Base-by-base conservation (phyloP, 1,139 yeast genomes). In the Blastobotrys illinoisensis region DNA sequence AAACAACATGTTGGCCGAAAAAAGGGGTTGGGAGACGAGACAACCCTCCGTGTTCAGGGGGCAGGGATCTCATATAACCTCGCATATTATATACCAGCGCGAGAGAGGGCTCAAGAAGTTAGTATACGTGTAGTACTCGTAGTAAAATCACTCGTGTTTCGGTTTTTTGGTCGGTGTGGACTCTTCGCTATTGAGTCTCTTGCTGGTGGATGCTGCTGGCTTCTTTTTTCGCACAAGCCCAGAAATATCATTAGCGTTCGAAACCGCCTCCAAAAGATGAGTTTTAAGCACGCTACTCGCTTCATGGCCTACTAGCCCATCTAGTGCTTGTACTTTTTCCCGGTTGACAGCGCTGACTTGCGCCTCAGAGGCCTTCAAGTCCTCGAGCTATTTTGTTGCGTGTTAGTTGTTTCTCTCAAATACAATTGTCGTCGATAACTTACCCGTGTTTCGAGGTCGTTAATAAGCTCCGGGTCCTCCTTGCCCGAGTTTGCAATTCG, bases 241-340 rank as follows among this genome's bases (percentile, higher is more conserved):
- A 2, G 83, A 78, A 58, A 84, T 71, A 63, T 83, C 88, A 60
- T 81, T 81, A 16, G 83, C 82, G 9, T 65, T 60, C 9, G 62
- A 56, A 2, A 62, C 55, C 20, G 60, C 56, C 20, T 44, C 51
- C 50, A 43, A 55, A 46, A 45, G 54, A 56, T 54, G 56, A 53
- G 55, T 56, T 57, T 61, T 57, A 49, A 58, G 51, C 58, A 51
- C 52, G 52, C 53, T 18, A 36, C 47, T 51, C 13, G 76, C 67
- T 1, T 75, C 74, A 54, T 78, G 80, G 5, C 90, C 91, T 55
- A 85, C 69, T 18, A 86, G 75, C 0, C 88, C 88, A 65, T 80
- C 78, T 60, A 85, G 71, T 46, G 83, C 81, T 49, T 79, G 79
- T 59, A 79, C 71, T 67, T 85, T 83, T 63, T 83, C 84, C 14